Evolutionary conservation across 169 alveolate genomes (phyloP).

Genomic region (Cryptosporidium viatorum): DNA sequence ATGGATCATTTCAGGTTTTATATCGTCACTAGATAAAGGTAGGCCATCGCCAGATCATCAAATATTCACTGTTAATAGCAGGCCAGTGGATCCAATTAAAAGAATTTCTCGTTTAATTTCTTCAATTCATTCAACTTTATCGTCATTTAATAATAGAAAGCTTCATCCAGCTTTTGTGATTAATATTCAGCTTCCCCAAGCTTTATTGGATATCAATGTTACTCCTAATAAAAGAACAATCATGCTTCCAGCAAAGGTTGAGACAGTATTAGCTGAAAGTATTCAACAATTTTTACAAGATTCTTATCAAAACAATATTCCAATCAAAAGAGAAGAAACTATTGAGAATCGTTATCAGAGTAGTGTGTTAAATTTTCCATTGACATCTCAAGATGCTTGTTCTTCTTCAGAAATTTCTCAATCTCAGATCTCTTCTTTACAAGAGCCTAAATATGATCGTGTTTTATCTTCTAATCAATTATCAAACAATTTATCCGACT

Average conservation of each 20-base stretch:
- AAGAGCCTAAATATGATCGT: too few relatives aligned
- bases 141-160: slow-evolving; percentile 27
- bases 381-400: neutral
- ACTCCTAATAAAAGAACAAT: slow-evolving; percentile 59
- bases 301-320: slow-evolving; percentile 29
- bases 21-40: slow-evolving; percentile 65
- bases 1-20: slow-evolving; percentile 50
- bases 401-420: neutral
- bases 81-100: slow-evolving; percentile 46
- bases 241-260: slow-evolving; percentile 56
- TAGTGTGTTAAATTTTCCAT: neutral
- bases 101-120: slow-evolving; percentile 42
- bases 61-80: slow-evolving; percentile 30
- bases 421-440: neutral
- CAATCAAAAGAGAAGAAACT: slow-evolving; percentile 16
- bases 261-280: slow-evolving; percentile 12
- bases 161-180: slow-evolving; percentile 66
- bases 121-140: slow-evolving; percentile 43
- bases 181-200: slow-evolving; percentile 40
- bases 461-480: too few relatives aligned
- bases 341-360: neutral
- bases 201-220: slow-evolving; percentile 48
- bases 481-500: too few relatives aligned
- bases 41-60: slow-evolving; percentile 67
- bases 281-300: slow-evolving; percentile 35